Conservation (phyloP, 139 green algal species). For the Klebsormidium nitens region DNA sequence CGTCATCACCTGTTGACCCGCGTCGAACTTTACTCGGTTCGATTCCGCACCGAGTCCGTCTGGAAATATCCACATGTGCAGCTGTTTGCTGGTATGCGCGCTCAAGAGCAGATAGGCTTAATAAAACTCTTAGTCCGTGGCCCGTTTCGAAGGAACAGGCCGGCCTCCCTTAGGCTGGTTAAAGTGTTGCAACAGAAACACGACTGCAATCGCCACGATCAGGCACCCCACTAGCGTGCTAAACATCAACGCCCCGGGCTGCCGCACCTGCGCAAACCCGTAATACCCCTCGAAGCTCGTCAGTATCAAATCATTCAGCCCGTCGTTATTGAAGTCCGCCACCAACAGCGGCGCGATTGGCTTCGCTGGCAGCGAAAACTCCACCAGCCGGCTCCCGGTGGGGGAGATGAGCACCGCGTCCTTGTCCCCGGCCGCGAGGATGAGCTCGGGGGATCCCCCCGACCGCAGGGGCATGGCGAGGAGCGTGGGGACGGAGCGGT, state of each 20-base stretch:
- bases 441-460: constrained; percentile 12
- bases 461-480: constrained; percentile 57
- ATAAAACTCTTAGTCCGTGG: too few species aligned
- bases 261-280: constrained; percentile 61
- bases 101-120: too few species aligned
- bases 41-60: too few species aligned
- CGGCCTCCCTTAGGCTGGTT: neutral
- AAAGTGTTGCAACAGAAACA: constrained; percentile 70
- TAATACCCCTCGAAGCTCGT: constrained; percentile 60
- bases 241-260: constrained; percentile 69
- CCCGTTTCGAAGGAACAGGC: too few species aligned
- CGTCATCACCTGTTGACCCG: too few species aligned
- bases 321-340: constrained; percentile 83
- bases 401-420: constrained; percentile 55
- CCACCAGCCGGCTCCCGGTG: constrained; percentile 40
- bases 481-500: constrained; percentile 59
- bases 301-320: constrained; percentile 80
- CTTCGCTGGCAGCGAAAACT: constrained; percentile 57
- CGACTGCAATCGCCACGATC: constrained; percentile 71
- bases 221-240: constrained; percentile 68
- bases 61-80: too few species aligned
- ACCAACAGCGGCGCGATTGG: constrained; percentile 52
- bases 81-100: too few species aligned
- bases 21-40: too few species aligned
- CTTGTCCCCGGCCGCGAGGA: constrained; percentile 46